Percentiles rank a stretch among this genome's conserved stretches.
Conservation (phyloP, 2,329 filamentous ascomycete genomes). For the Verticillium isaacii region DNA sequence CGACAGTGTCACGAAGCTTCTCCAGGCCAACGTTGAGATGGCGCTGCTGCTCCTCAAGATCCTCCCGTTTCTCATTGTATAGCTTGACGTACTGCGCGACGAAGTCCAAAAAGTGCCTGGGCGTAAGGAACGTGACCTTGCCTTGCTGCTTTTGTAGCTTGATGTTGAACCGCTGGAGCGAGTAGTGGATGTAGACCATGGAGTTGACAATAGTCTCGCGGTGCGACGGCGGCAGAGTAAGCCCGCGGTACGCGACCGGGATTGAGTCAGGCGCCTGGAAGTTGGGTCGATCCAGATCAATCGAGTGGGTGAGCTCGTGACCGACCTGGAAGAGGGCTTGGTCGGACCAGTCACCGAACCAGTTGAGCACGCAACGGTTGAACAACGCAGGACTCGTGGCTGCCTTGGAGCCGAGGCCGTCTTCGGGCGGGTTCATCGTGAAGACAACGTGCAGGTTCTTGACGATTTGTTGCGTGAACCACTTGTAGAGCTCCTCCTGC, state of each 20-base stretch:
- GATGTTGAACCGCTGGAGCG: slow-evolving; percentile 81
- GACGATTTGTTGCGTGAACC: slow-evolving; percentile 99
- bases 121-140: slow-evolving; percentile 87
- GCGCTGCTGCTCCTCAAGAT: slow-evolving; percentile 96
- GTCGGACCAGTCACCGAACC: slow-evolving; percentile 99
- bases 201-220: slow-evolving; percentile 91
- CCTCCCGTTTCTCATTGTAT: slow-evolving; percentile 97
- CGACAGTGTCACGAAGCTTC: slow-evolving; percentile 92
- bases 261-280: slow-evolving; percentile 87
- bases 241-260: slow-evolving; percentile 83
- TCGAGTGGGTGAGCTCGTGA: slow-evolving; percentile 90
- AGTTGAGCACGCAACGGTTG: slow-evolving; percentile 99
- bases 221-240: slow-evolving; percentile 81
- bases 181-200: slow-evolving; percentile 99
- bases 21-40: slow-evolving; percentile 98
- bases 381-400: slow-evolving; percentile 97
- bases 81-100: slow-evolving; percentile 96
- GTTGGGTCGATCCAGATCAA: slow-evolving; percentile 85
- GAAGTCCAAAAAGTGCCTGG: slow-evolving; percentile 95
- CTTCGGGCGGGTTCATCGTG: slow-evolving; percentile 98
- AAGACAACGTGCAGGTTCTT: slow-evolving; percentile 99
- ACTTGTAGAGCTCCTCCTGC: slow-evolving; percentile 99
- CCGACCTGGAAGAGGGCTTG: slow-evolving; percentile 98
- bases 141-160: slow-evolving; percentile 89
- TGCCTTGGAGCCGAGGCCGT: slow-evolving; percentile 90